phyloP scores from a whole-genome alignment of 2,329 filamentous ascomycete species.

The Apiospora hydei region DNA sequence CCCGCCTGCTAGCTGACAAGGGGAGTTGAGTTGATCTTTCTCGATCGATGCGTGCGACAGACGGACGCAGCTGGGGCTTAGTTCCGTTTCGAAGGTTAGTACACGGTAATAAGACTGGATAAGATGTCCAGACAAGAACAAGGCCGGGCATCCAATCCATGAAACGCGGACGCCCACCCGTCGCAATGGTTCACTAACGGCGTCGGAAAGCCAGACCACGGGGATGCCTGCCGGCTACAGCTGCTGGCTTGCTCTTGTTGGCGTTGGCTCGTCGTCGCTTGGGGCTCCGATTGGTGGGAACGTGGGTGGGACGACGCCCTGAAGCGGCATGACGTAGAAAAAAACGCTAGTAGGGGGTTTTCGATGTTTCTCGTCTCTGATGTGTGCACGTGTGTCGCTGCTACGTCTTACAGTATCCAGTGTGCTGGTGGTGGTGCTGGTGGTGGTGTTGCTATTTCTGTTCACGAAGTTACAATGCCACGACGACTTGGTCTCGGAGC shows the following conservation, averaged over 20 bases:
- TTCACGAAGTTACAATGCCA: neutral
- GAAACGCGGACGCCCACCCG: neutral
- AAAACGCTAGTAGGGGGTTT: conserved; percentile 13
- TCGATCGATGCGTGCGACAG: neutral
- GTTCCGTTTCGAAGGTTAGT: conserved; percentile 6
- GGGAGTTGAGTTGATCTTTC: neutral
- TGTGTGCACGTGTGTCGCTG: neutral
- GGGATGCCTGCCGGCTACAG: conserved; percentile 6
- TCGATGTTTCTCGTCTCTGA: neutral
- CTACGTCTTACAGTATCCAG: neutral
- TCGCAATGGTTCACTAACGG: conserved; percentile 18
- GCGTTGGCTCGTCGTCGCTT: neutral
- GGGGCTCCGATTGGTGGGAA: conserved; percentile 13
- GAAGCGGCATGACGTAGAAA: conserved; percentile 18
- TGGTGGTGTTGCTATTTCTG: neutral
- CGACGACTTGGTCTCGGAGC: conserved; percentile 1
- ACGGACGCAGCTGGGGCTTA: neutral
- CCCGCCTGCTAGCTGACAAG: neutral
- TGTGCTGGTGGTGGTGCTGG: neutral
- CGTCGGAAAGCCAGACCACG: neutral
- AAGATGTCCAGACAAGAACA: neutral
- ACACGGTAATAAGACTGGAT: neutral
- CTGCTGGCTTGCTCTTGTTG: neutral
- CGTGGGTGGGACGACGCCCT: neutral
- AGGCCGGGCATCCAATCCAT: neutral